phyloP scores from a whole-genome alignment of 2,329 filamentous ascomycete species.

The Diplodia mutila region DNA sequence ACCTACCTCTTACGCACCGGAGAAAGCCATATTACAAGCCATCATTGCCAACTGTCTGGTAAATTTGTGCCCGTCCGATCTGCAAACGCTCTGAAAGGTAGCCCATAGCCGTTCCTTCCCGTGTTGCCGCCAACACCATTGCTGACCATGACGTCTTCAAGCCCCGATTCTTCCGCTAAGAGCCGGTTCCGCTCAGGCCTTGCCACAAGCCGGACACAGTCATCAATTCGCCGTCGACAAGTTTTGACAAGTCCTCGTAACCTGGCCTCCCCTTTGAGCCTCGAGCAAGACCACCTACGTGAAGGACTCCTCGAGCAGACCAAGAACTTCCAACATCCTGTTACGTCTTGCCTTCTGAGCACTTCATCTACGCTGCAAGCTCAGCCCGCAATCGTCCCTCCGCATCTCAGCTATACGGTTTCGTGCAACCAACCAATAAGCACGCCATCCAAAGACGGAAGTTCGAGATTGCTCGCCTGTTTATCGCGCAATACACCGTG shows the following conservation, averaged over 20 bases:
- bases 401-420: neutral
- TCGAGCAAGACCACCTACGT: neutral
- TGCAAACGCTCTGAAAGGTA: neutral
- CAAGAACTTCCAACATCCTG: neutral
- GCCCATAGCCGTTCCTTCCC: neutral
- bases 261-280: neutral
- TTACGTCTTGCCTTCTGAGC: neutral
- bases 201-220: neutral
- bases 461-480: conserved; percentile 1
- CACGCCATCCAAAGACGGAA: conserved; percentile 11
- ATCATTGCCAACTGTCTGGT: neutral
- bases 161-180: neutral
- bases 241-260: neutral
- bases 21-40: neutral
- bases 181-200: neutral
- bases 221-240: neutral
- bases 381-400: neutral
- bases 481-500: conserved; percentile 14
- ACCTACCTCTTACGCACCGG: neutral
- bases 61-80: neutral
- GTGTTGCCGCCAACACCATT: conserved; percentile 7
- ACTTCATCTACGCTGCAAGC: neutral
- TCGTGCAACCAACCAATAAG: conserved; percentile 14
- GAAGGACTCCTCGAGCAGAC: neutral
- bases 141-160: conserved; percentile 17